phyloP scores from a whole-genome alignment of 2,329 filamentous ascomycete species.

The Escovopsis sp. region DNA sequence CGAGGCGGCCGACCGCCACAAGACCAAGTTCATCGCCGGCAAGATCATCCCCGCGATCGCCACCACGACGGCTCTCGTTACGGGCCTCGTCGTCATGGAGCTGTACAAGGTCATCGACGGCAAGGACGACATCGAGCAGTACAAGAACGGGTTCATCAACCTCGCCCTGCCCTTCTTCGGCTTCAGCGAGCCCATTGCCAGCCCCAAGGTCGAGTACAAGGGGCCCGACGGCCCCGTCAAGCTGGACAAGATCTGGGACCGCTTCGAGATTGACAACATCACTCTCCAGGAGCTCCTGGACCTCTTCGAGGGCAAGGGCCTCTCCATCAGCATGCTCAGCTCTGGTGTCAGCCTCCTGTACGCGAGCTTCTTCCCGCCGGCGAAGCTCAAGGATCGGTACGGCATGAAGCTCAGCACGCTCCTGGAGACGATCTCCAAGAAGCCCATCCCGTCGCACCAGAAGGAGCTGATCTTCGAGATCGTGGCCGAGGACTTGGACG shows the following conservation, averaged over 20 bases:
- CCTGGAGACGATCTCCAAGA: constrained; percentile 80
- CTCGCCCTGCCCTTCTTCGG: constrained; percentile 93
- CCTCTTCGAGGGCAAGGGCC: constrained; percentile 65
- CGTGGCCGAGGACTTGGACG: constrained; percentile 74
- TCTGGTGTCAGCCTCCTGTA: constrained; percentile 94
- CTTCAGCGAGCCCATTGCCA: constrained; percentile 92
- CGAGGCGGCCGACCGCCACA: constrained; percentile 78
- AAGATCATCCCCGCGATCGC: constrained; percentile 99
- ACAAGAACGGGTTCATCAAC: constrained; percentile 98
- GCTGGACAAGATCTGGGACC: constrained; percentile 96
- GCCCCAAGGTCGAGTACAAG: constrained; percentile 81
- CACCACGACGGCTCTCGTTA: constrained; percentile 90
- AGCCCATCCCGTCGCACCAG: constrained; percentile 78
- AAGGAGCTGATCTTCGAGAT: constrained; percentile 96
- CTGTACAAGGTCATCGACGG: constrained; percentile 94
- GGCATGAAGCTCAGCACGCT: constrained; percentile 76
- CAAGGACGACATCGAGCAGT: constrained; percentile 93
- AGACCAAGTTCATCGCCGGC: constrained; percentile 98
- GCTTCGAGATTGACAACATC: constrained; percentile 80
- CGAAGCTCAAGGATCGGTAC: constrained; percentile 68
- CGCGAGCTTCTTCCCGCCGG: constrained; percentile 74
- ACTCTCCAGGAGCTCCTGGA: constrained; percentile 73
- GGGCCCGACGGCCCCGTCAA: constrained; percentile 64
- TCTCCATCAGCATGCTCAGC: constrained; percentile 83
- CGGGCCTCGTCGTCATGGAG: constrained; percentile 82